phyloP scores from a whole-genome alignment of 768 basidiomycete species.

The Tricholoma sp. region DNA sequence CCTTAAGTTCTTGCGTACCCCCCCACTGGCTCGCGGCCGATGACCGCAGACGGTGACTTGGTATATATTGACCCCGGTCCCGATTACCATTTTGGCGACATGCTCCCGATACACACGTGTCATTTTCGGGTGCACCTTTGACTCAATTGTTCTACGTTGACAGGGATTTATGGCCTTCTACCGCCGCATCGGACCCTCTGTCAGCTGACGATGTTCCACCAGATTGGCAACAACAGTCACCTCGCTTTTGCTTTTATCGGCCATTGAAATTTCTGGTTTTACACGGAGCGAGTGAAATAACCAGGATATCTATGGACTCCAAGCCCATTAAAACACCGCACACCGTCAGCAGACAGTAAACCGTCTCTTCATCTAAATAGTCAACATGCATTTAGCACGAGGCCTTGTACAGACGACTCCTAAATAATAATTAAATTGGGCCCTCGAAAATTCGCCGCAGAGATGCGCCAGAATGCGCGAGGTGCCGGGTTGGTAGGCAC shows the following conservation, averaged over 20 bases:
- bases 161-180: slow-evolving; percentile 2
- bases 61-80: slow-evolving; percentile 2
- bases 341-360: background rate
- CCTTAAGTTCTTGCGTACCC: background rate
- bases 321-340: background rate
- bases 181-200: background rate
- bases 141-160: slow-evolving; percentile 1
- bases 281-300: background rate
- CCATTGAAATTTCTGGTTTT: background rate
- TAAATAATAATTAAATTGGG: background rate
- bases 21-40: background rate
- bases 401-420: background rate
- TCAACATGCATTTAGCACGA: background rate
- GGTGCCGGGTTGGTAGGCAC: background rate
- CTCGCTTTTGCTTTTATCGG: background rate
- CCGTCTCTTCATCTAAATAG: background rate
- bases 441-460: background rate
- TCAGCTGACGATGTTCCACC: background rate
- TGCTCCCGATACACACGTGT: slow-evolving; percentile 3
- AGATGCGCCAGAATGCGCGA: background rate
- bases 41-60: background rate
- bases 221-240: background rate
- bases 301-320: background rate
- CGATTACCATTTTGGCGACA: background rate
- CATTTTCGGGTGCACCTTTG: background rate